A percentile compares a stretch with the other conserved stretches of the same genome.
Conservation (phyloP, 1,139 yeast genomes). For the Taphrina deformans region DNA sequence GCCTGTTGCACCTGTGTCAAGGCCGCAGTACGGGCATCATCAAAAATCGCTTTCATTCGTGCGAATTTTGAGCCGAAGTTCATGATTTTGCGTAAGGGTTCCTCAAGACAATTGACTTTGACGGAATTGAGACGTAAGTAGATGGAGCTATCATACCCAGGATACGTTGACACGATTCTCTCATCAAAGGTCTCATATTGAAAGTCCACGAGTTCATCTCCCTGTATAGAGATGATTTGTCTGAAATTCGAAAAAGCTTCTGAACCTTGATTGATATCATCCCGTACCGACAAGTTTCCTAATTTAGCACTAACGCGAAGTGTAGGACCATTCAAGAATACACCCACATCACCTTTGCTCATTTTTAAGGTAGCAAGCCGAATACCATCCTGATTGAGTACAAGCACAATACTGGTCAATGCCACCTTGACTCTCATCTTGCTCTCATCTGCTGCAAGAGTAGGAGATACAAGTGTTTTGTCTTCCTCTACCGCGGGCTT, state of each 20-base stretch:
- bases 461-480: conserved; percentile 53
- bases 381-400: conserved; percentile 79
- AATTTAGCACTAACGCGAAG: conserved; percentile 72
- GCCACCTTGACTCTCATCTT: conserved; percentile 68
- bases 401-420: conserved; percentile 70
- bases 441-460: conserved; percentile 39
- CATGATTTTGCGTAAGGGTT: conserved; percentile 68
- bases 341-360: conserved; percentile 68
- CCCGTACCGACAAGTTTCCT: conserved; percentile 78
- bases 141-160: conserved; percentile 59
- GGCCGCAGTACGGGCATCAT: conserved; percentile 84
- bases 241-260: conserved; percentile 56
- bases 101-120: conserved; percentile 74
- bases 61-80: conserved; percentile 72
- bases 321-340: conserved; percentile 71
- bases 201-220: conserved; percentile 77
- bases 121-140: conserved; percentile 74
- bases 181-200: conserved; percentile 75
- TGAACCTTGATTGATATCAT: conserved; percentile 68
- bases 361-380: conserved; percentile 77
- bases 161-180: conserved; percentile 41
- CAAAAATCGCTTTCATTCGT: conserved; percentile 83
- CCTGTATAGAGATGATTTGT: conserved; percentile 74
- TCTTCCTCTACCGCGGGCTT: conserved; percentile 67
- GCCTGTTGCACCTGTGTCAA: conserved; percentile 65